phyloP scores from a whole-genome alignment of 495 filamentous ascomycete genomes.

The Penicillium ochrochloron region DNA sequence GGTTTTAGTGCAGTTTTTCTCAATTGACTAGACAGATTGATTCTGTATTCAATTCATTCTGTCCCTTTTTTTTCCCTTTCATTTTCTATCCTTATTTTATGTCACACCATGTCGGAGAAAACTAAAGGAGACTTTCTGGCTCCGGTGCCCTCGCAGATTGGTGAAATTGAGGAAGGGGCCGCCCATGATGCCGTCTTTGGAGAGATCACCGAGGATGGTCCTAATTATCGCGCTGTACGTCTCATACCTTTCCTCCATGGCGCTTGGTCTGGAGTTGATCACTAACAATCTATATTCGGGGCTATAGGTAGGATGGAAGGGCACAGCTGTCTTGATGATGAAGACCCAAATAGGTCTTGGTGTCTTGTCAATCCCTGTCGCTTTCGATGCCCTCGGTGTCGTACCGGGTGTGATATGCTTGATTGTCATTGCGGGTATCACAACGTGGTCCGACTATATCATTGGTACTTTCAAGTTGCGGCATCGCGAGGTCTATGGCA shows the following conservation, averaged over 20 bases:
- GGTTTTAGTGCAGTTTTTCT: not conserved
- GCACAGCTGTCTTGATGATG: conserved; percentile 46
- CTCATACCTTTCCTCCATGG: not conserved
- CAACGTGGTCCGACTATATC: conserved; percentile 75
- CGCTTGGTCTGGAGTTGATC: not conserved
- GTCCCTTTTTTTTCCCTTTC: not conserved
- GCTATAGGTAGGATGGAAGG: conserved; percentile 39
- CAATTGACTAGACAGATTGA: not conserved
- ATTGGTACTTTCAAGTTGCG: conserved; percentile 72
- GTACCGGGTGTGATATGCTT: conserved; percentile 57
- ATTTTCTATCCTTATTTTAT: not conserved
- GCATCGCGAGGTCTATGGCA: conserved; percentile 67
- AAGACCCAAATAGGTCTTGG: conserved; percentile 62
- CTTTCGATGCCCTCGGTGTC: conserved; percentile 65
- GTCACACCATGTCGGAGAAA: conserved; percentile 21
- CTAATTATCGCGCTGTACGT: conserved; percentile 28
- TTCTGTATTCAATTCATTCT: not conserved
- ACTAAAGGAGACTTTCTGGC: conserved; percentile 11
- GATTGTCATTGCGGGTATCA: conserved; percentile 59
- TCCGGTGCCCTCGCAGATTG: conserved; percentile 12
- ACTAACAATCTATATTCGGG: conserved; percentile 6
- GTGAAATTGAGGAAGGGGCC: conserved; percentile 16
- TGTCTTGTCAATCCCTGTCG: conserved; percentile 62
- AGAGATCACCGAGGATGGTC: conserved; percentile 26
- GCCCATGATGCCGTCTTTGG: conserved; percentile 30